A percentile compares a stretch with the other conserved stretches of the same genome.
phyloP scores from a whole-genome alignment of 345 rosid species.

The Turritis glabra region DNA sequence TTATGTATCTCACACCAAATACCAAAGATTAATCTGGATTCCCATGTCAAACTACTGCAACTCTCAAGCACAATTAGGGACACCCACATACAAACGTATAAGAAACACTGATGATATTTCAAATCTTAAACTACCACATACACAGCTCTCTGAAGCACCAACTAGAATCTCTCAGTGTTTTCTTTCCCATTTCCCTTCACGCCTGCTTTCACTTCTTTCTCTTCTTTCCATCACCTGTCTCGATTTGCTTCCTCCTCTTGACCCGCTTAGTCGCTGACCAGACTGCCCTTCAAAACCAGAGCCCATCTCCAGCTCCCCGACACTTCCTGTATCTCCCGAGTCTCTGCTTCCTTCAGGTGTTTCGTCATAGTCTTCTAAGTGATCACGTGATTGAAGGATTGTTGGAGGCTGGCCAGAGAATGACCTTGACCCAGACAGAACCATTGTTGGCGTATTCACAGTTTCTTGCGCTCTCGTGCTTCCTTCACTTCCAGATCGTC shows the following conservation, averaged over 20 bases:
- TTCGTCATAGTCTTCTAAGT: constrained; percentile 73
- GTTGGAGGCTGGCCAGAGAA: constrained; percentile 73
- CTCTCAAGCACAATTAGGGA: background rate
- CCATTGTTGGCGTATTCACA: constrained; percentile 44
- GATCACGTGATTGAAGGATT: constrained; percentile 76
- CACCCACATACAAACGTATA: background rate
- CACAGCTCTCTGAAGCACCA: background rate
- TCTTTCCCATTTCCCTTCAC: constrained; percentile 88
- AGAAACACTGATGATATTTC: background rate
- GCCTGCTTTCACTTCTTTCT: constrained; percentile 61
- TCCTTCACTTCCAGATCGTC: constrained; percentile 58
- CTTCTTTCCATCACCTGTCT: constrained; percentile 67
- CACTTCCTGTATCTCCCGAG: constrained; percentile 69
- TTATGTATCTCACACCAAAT: too few relatives aligned
- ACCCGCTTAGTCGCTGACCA: constrained; percentile 43
- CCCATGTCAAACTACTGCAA: background rate
- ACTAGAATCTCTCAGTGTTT: constrained; percentile 46
- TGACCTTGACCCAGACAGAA: constrained; percentile 59
- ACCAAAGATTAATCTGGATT: background rate
- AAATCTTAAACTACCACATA: background rate
- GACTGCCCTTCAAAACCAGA: constrained; percentile 66
- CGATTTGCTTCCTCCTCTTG: constrained; percentile 53
- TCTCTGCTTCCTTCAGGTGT: constrained; percentile 74
- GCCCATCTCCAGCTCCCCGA: constrained; percentile 67
- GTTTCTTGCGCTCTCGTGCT: constrained; percentile 50